These are phyloP conservation scores for Eucalyptus melliodora DNA, from an alignment of 345 rosid species.

Conservation along the genomic window DNA sequence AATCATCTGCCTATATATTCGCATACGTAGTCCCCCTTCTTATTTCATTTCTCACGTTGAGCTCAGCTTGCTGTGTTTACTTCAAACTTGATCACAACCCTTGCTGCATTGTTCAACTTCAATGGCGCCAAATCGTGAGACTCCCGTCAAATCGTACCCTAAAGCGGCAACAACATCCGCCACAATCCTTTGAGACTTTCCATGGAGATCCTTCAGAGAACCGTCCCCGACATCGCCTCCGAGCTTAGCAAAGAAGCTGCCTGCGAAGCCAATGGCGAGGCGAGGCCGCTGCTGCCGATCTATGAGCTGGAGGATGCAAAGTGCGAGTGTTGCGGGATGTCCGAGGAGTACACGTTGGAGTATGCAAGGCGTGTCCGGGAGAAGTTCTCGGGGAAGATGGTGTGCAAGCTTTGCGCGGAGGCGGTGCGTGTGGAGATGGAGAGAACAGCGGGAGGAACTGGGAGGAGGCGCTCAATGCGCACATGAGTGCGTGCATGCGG, in stretches of 20 bases:
- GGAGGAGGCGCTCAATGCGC: conserved; percentile 49
- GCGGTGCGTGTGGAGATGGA: conserved; percentile 69
- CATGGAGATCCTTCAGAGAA: conserved; percentile 40
- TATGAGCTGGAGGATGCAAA: conserved; percentile 64
- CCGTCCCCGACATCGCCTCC: conserved; percentile 49
- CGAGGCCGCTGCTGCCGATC: conserved; percentile 6
- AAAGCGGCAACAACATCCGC: background rate
- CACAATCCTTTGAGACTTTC: conserved; percentile 5
- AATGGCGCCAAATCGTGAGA: conserved; percentile 31
- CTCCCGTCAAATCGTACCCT: background rate
- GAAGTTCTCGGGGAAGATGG: conserved; percentile 48
- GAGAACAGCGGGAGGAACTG: conserved; percentile 26
- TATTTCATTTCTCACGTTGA: background rate
- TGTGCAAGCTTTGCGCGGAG: conserved; percentile 63
- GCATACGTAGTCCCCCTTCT: background rate
- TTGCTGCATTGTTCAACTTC: background rate
- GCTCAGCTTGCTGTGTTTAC: background rate
- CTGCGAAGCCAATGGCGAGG: background rate
- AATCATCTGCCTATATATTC: background rate
- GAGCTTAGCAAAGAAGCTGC: conserved; percentile 35
- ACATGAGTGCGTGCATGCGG: conserved; percentile 55
- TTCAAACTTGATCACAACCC: background rate
- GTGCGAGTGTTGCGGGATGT: conserved; percentile 92
- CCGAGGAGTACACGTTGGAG: conserved; percentile 70
- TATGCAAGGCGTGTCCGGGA: conserved; percentile 36